These are phyloP conservation scores for Diaporthe aspalathi DNA, from an alignment of 2,329 filamentous ascomycete genomes.

Conservation along the genomic window DNA sequence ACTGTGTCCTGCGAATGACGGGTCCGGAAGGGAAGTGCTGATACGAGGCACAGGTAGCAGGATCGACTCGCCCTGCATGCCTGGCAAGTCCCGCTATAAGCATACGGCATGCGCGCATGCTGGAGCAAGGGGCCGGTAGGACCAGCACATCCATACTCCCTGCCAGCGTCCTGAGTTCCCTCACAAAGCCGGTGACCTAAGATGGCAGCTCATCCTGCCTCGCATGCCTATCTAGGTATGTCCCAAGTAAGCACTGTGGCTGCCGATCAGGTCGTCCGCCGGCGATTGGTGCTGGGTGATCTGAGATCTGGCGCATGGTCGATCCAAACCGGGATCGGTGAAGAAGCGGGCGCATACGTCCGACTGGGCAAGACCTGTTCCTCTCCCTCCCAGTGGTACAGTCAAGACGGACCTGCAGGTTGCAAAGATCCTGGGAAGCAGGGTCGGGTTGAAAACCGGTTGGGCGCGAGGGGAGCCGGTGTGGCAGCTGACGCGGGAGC, in stretches of 20 bases:
- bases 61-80: slow-evolving; percentile 11
- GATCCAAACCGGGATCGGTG: not conserved
- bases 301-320: slow-evolving; percentile 24
- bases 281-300: slow-evolving; percentile 17
- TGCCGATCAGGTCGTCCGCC: not conserved
- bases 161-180: not conserved
- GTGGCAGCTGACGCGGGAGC: slow-evolving; percentile 16
- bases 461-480: slow-evolving; percentile 14
- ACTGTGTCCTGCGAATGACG: not conserved
- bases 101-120: not conserved
- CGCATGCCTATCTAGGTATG: not conserved
- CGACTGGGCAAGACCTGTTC: not conserved
- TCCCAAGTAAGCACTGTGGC: not conserved
- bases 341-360: not conserved
- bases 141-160: not conserved
- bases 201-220: not conserved
- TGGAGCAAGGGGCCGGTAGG: not conserved
- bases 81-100: slow-evolving; percentile 10
- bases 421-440: not conserved
- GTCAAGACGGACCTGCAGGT: not conserved
- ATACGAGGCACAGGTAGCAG: slow-evolving; percentile 11
- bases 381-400: not conserved
- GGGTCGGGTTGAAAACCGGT: slow-evolving; percentile 16
- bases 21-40: not conserved
- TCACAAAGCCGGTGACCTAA: not conserved